These are phyloP conservation scores for Panicum hallii DNA, from an alignment of 202 grass and related monocot genomes.

Conservation along the genomic window DNA sequence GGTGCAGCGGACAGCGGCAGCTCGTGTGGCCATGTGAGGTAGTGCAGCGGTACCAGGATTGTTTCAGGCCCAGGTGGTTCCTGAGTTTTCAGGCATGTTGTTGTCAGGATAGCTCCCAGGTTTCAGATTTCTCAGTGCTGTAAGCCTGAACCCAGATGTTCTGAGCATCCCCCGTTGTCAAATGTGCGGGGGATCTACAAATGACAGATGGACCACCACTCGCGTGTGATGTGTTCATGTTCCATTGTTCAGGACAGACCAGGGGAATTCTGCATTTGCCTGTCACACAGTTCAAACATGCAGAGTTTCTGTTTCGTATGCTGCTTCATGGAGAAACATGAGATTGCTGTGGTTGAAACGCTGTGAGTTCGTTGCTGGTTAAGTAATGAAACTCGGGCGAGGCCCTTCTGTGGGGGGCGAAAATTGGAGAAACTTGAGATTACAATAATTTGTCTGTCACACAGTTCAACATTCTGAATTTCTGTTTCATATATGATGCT, in stretches of 20 bases:
- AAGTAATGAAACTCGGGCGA: too few species aligned
- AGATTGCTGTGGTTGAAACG: background rate
- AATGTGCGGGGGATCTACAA: background rate
- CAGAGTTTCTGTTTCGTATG: too few species aligned
- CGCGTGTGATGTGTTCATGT: background rate
- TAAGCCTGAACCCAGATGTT: background rate
- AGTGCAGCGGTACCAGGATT: background rate
- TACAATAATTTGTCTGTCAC: background rate
- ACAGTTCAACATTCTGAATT: background rate
- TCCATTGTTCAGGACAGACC: background rate
- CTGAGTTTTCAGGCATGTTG: background rate
- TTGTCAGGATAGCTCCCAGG: background rate
- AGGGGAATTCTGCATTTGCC: background rate
- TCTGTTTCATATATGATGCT: background rate
- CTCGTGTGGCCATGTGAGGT: background rate
- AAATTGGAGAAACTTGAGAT: too few species aligned
- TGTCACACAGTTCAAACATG: background rate
- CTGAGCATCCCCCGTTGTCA: background rate
- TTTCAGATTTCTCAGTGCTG: slow-evolving; percentile 5
- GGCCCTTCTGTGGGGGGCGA: too few species aligned
- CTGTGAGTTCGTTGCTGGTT: too few species aligned
- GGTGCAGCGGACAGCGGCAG: background rate
- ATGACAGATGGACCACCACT: background rate
- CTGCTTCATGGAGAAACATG: background rate
- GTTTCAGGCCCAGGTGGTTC: background rate